Conservation (phyloP, 202 grass and related monocot genomes). For the Zizania palustris region DNA sequence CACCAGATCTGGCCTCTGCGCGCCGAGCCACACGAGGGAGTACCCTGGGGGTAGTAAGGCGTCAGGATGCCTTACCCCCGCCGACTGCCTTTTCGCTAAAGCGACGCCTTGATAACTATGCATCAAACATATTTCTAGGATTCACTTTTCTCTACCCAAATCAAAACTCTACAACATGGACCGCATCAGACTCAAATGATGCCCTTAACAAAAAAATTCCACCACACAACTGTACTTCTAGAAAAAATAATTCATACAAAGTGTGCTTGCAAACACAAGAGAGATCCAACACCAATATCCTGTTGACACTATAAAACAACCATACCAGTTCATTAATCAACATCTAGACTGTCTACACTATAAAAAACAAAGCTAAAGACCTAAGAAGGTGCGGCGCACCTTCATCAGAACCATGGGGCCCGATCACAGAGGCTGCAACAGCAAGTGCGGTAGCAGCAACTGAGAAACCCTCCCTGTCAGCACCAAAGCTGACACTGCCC, state of each 20-base stretch:
- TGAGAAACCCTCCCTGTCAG: constrained; percentile 18
- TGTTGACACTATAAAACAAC: background rate
- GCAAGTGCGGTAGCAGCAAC: constrained; percentile 28
- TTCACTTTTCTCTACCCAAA: constrained; percentile 7
- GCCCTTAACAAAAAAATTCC: background rate
- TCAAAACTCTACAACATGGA: background rate
- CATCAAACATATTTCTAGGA: background rate
- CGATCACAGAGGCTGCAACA: constrained; percentile 32
- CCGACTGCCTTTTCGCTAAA: too few relatives aligned
- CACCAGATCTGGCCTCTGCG: too few relatives aligned
- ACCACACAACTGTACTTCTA: background rate
- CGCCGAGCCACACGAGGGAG: too few relatives aligned
- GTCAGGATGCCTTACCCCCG: too few relatives aligned
- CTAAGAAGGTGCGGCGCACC: constrained; percentile 37
- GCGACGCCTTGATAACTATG: too few relatives aligned
- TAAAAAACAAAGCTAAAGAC: background rate
- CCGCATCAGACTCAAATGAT: background rate
- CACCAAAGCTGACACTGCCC: constrained; percentile 26
- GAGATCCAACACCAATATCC: background rate
- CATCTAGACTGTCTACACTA: background rate
- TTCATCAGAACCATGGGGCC: constrained; percentile 48
- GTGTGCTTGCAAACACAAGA: background rate
- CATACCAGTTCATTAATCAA: background rate
- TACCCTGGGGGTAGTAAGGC: too few relatives aligned
- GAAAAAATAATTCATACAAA: background rate